Percentiles rank a stretch among this genome's conserved stretches.
These are phyloP conservation scores for Chiua virens DNA, from an alignment of 768 basidiomycete genomes.

Conservation along the genomic window DNA sequence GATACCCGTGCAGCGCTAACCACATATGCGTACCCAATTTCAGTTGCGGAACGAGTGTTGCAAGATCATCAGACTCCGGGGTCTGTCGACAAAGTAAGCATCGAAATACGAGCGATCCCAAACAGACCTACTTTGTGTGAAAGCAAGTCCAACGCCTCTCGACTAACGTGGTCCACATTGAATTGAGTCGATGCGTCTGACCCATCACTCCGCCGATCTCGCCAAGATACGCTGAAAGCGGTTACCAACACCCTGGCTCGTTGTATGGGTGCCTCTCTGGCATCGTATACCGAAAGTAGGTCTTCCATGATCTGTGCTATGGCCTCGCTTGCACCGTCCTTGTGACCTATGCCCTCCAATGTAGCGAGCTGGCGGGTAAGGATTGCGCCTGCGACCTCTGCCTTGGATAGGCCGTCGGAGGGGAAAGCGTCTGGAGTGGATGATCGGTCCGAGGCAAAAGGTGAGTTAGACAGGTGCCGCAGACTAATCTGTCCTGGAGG, in stretches of 20 bases:
- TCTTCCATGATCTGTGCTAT: slow-evolving; percentile 47
- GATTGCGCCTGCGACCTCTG: slow-evolving; percentile 48
- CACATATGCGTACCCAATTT: slow-evolving; percentile 60
- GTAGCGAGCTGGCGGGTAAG: slow-evolving; percentile 61
- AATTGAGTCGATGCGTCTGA: slow-evolving; percentile 19
- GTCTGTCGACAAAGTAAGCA: slow-evolving; percentile 20
- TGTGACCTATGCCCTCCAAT: slow-evolving; percentile 56
- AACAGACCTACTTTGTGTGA: slow-evolving; percentile 38
- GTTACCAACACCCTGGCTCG: slow-evolving; percentile 57
- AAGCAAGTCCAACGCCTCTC: slow-evolving; percentile 44
- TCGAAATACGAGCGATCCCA: not conserved
- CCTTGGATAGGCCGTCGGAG: slow-evolving; percentile 4
- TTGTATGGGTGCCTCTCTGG: slow-evolving; percentile 51
- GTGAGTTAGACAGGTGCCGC: slow-evolving; percentile 4
- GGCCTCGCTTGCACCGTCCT: slow-evolving; percentile 49
- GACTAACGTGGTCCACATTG: slow-evolving; percentile 37
- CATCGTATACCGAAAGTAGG: slow-evolving; percentile 49
- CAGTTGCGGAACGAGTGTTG: slow-evolving; percentile 44
- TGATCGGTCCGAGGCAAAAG: not conserved
- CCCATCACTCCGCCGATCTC: slow-evolving; percentile 20
- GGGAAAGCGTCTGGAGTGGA: slow-evolving; percentile 9
- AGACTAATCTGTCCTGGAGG: slow-evolving; percentile 51
- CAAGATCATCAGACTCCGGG: slow-evolving; percentile 30
- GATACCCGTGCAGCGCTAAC: slow-evolving; percentile 71
- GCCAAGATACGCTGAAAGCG: slow-evolving; percentile 48